A percentile compares a stretch with the other conserved stretches of the same genome.
phyloP scores from a whole-genome alignment of 2,329 filamentous ascomycete species.

The Claviceps fusiformis region DNA sequence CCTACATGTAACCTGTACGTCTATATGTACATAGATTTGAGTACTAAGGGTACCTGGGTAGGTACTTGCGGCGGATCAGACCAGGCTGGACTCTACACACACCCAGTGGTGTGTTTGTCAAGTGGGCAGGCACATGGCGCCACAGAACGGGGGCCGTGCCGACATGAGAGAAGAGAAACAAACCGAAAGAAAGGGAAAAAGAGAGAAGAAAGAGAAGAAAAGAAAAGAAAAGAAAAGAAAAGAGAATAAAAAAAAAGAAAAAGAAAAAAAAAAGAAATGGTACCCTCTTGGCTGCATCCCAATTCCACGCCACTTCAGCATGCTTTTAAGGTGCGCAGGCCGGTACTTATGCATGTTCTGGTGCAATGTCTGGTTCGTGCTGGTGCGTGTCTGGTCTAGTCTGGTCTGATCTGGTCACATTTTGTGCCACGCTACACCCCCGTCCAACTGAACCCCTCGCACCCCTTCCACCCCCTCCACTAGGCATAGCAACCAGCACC shows the following conservation, averaged over 20 bases:
- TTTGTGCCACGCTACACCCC: constrained; percentile 8
- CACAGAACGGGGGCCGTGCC: neutral
- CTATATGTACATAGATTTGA: too few species aligned
- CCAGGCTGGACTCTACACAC: neutral
- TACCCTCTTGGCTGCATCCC: neutral
- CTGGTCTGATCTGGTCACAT: constrained; percentile 1
- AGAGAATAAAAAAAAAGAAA: neutral
- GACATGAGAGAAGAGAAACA: too few species aligned
- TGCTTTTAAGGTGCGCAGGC: neutral
- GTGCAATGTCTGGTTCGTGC: neutral
- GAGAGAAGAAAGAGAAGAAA: too few species aligned
- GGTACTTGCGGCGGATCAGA: too few species aligned
- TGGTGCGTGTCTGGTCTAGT: neutral
- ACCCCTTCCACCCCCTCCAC: too few species aligned
- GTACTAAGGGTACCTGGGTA: too few species aligned
- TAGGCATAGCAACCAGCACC: neutral
- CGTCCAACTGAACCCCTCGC: neutral
- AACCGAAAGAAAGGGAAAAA: too few species aligned
- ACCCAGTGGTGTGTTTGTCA: neutral
- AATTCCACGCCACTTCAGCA: neutral
- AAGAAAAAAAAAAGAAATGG: neutral
- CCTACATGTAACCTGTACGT: neutral
- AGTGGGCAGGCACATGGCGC: neutral
- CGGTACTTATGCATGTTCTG: neutral
- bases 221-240: too few species aligned